Conservation (phyloP, 495 filamentous ascomycete species). For the Amorphotheca resinae region DNA sequence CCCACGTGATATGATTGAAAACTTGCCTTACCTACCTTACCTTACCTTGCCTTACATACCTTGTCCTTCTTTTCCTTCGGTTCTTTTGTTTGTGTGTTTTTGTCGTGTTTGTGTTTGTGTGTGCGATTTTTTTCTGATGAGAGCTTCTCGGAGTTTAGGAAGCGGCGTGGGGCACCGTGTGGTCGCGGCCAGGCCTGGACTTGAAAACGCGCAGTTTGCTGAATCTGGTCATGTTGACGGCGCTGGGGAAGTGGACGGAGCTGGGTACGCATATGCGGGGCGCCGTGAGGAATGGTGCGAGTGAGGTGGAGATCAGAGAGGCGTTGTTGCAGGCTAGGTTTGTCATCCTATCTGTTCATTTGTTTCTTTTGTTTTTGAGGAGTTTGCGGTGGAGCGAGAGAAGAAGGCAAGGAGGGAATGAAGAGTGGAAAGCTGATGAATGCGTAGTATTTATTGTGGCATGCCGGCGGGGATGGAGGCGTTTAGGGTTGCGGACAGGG, state of each 20-base stretch:
- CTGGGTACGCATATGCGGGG: conserved; percentile 37
- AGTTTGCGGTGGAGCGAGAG: neutral
- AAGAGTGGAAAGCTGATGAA: neutral
- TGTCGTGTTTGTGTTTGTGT: neutral
- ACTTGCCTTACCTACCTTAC: too few species aligned
- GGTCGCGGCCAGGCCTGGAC: conserved; percentile 36
- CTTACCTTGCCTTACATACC: neutral
- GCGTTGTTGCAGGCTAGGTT: conserved; percentile 34
- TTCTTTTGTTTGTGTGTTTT: neutral
- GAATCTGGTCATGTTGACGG: conserved; percentile 39
- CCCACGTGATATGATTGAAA: neutral
- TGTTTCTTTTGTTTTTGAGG: neutral
- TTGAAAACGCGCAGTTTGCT: conserved; percentile 34
- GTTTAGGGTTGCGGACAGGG: conserved; percentile 19
- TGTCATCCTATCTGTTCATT: neutral
- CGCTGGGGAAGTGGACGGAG: conserved; percentile 32
- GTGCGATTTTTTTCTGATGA: neutral
- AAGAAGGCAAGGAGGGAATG: neutral
- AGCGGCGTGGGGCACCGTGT: conserved; percentile 35
- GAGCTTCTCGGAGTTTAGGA: conserved; percentile 22
- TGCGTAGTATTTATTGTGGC: conserved; percentile 17
- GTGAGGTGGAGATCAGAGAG: conserved; percentile 40
- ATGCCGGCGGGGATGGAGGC: conserved; percentile 21
- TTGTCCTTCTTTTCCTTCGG: neutral
- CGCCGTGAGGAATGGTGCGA: conserved; percentile 35